Evolutionary conservation across 352 stramenopile genomes (phyloP), one percentile per base, ranked within the genome.

Genomic region (Thalassiosira mediterranea): DNA sequence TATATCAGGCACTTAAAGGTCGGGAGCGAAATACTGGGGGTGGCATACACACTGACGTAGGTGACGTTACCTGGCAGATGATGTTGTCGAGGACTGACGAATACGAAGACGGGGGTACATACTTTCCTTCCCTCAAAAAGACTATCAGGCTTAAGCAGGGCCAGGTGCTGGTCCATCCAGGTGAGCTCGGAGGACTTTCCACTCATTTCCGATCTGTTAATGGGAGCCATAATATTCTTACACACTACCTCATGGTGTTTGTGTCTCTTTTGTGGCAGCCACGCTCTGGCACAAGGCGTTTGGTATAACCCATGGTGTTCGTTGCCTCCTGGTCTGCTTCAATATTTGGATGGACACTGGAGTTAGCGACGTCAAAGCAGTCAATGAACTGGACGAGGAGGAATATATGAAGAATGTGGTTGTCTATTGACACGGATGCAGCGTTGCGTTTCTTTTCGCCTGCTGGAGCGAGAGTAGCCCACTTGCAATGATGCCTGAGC

Each of bases 141-240:
- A 63, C 54, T 13, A 63, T 63, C 28, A 54, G 8, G 26, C 31
- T 63, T 1, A 1, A 29, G 1, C 54, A 63, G 54, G 54, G 54
- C 13, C 26, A 63, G 54, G n/a, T 63, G 2, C 28, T 63, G 5
- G 32, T 63, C 25, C 54, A 63, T 51, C 28, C 32, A 0, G 54
- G 54, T 1, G 54, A 63, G 25, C 8, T n/a, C n/a, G n/a, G n/a
- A n/a, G n/a, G n/a, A n/a, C n/a, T n/a, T n/a, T n/a, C n/a, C n/a
- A n/a, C n/a, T n/a, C n/a, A n/a, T n/a, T n/a, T n/a, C n/a, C n/a
- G n/a, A n/a, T n/a, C n/a, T n/a, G n/a, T n/a, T n/a, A n/a, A n/a
- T n/a, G n/a, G n/a, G n/a, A n/a, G n/a, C n/a, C n/a, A n/a, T n/a
- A n/a, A n/a, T n/a, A n/a, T n/a, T n/a, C n/a, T n/a, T n/a, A n/a